Percentiles rank a stretch among this genome's conserved stretches.
These are phyloP conservation scores for Cantharellus anzutake DNA, from an alignment of 768 basidiomycete genomes.

Conservation along the genomic window DNA sequence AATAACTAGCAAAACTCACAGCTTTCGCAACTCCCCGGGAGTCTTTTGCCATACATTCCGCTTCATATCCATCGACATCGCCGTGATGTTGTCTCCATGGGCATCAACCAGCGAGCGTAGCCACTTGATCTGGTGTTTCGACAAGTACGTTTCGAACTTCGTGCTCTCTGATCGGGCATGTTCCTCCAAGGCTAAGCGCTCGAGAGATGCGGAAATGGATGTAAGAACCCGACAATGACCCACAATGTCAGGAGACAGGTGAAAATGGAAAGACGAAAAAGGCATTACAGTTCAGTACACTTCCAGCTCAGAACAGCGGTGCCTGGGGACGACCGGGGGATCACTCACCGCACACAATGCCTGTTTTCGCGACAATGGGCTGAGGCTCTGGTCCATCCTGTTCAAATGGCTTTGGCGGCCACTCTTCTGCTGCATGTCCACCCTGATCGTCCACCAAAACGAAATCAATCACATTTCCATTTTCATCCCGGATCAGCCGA, in stretches of 20 bases:
- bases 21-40: conserved; percentile 39
- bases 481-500: conserved; percentile 60
- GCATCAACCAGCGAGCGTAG: conserved; percentile 44
- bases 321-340: neutral
- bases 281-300: neutral
- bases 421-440: conserved; percentile 15
- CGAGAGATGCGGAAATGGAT: conserved; percentile 28
- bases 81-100: conserved; percentile 50
- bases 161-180: conserved; percentile 15
- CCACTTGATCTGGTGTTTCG: conserved; percentile 47
- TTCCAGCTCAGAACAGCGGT: too few species aligned
- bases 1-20: conserved; percentile 9
- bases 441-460: conserved; percentile 42
- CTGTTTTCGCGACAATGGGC: conserved; percentile 21
- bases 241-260: conserved; percentile 14
- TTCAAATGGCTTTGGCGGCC: conserved; percentile 5
- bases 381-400: conserved; percentile 5
- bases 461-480: conserved; percentile 54
- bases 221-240: neutral
- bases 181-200: conserved; percentile 33
- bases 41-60: conserved; percentile 76
- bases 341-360: conserved; percentile 23
- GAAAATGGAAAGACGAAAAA: neutral
- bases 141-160: conserved; percentile 31
- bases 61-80: conserved; percentile 64